Percentiles rank a stretch among this genome's conserved stretches.
These are phyloP conservation scores for Fusarium dlaminii DNA, from an alignment of 2,329 filamentous ascomycete species.

Conservation along the genomic window DNA sequence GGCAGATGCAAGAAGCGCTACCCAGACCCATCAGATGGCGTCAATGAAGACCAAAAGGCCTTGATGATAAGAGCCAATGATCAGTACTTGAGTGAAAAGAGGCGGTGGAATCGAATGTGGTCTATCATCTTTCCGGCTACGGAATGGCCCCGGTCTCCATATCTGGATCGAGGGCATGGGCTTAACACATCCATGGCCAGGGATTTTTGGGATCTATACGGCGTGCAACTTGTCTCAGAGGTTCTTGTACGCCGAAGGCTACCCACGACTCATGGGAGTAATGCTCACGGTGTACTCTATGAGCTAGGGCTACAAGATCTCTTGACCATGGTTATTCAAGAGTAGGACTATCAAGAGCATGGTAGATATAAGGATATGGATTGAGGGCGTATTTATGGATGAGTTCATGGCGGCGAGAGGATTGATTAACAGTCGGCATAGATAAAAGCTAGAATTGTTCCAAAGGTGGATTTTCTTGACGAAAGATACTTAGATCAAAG, in stretches of 20 bases:
- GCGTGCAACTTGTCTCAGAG: not conserved
- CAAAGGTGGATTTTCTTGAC: fast-evolving
- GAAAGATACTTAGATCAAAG: not conserved
- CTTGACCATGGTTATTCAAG: not conserved
- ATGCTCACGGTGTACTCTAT: not conserved
- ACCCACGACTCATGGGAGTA: fast-evolving
- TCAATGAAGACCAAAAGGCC: not conserved
- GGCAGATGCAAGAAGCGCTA: not conserved
- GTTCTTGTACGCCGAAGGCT: fast-evolving
- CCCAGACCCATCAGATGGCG: not conserved
- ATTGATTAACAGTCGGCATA: fast-evolving
- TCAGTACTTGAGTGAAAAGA: not conserved
- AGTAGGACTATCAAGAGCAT: not conserved
- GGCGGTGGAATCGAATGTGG: not conserved
- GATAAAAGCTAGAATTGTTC: not conserved
- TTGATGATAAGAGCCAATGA: not conserved
- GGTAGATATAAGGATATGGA: fast-evolving
- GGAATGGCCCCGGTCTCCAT: not conserved
- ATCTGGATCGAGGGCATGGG: not conserved
- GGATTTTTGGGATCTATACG: not conserved
- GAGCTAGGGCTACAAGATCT: not conserved
- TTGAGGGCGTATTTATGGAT: not conserved
- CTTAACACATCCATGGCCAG: not conserved
- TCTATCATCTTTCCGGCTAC: not conserved
- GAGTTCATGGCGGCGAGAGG: not conserved